phyloP scores from a whole-genome alignment of 177 flowering plant genomes.

The Telopea speciosissima region DNA sequence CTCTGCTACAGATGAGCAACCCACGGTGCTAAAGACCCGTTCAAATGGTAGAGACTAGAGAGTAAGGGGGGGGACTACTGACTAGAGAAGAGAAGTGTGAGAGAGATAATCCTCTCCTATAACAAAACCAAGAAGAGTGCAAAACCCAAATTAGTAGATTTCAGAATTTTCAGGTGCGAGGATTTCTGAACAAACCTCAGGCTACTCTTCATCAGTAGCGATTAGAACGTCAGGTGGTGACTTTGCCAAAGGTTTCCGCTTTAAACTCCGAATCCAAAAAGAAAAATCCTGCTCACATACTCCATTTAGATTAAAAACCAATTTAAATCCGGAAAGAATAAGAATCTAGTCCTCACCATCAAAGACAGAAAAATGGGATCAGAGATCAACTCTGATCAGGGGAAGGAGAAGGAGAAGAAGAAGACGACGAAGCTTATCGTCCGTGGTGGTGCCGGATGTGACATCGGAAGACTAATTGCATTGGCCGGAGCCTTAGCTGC shows the following conservation, averaged over 20 bases:
- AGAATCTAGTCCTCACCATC: neutral
- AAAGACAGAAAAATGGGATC: neutral
- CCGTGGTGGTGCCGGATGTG: slow-evolving; percentile 18
- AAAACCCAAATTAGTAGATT: no score
- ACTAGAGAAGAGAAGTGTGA: no score
- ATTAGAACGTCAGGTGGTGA: neutral
- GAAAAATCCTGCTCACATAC: neutral
- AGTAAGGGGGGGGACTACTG: neutral
- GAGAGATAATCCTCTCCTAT: no score
- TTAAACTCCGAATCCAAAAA: neutral
- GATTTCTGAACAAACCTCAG: neutral
- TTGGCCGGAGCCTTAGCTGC: slow-evolving; percentile 34
- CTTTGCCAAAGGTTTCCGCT: no score
- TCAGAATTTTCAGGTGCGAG: no score
- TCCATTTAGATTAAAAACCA: neutral
- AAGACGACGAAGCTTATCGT: neutral
- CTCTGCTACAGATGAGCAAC: neutral
- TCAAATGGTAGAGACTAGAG: neutral
- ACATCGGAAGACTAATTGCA: slow-evolving; percentile 23
- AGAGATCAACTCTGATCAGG: neutral
- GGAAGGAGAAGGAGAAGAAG: slow-evolving; percentile 3
- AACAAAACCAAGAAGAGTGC: no score
- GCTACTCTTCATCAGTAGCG: neutral
- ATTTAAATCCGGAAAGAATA: no score
- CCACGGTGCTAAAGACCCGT: neutral